phyloP scores from a whole-genome alignment of 371 early-diverging fungal species.

The Dichotomocladium elegans region DNA sequence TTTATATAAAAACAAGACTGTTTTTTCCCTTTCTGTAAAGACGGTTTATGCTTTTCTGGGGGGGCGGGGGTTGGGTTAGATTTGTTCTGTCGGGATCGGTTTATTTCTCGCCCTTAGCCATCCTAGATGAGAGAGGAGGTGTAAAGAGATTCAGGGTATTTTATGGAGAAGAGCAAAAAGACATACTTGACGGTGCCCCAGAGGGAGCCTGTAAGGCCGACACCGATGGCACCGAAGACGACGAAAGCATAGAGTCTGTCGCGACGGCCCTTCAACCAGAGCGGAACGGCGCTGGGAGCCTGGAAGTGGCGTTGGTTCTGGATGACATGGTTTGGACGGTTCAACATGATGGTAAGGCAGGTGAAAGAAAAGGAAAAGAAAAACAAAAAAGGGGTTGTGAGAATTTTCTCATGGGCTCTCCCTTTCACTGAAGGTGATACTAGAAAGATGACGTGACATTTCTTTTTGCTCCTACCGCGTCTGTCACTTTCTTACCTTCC shows the following conservation, averaged over 20 bases:
- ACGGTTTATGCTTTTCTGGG: too few species aligned
- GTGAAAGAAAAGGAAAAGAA: slow-evolving; percentile 10
- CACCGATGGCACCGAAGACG: slow-evolving; percentile 26
- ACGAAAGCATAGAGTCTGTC: slow-evolving; percentile 21
- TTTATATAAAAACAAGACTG: not conserved
- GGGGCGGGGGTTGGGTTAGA: not conserved
- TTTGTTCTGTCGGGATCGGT: not conserved
- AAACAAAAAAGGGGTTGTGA: slow-evolving; percentile 12
- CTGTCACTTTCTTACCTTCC: too few species aligned
- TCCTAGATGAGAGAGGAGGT: slow-evolving; percentile 1
- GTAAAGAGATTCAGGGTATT: too few species aligned
- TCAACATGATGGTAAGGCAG: slow-evolving; percentile 18
- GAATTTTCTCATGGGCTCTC: slow-evolving; percentile 1
- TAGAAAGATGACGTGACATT: not conserved
- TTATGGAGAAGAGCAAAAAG: not conserved
- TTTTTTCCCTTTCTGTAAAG: not conserved
- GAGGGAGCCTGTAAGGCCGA: slow-evolving; percentile 28
- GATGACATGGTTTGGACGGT: slow-evolving; percentile 33
- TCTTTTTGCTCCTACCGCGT: too few species aligned
- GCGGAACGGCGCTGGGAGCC: slow-evolving; percentile 26
- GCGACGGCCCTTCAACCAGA: slow-evolving; percentile 31
- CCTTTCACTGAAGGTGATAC: too few species aligned
- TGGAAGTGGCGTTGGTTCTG: slow-evolving; percentile 33
- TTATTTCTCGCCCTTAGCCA: slow-evolving; percentile 12
- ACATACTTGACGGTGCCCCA: slow-evolving; percentile 26